Percentiles rank a stretch among this genome's conserved stretches.
Conservation (phyloP, 805 yeast genomes). For the Zygoascus ofunaensis region DNA sequence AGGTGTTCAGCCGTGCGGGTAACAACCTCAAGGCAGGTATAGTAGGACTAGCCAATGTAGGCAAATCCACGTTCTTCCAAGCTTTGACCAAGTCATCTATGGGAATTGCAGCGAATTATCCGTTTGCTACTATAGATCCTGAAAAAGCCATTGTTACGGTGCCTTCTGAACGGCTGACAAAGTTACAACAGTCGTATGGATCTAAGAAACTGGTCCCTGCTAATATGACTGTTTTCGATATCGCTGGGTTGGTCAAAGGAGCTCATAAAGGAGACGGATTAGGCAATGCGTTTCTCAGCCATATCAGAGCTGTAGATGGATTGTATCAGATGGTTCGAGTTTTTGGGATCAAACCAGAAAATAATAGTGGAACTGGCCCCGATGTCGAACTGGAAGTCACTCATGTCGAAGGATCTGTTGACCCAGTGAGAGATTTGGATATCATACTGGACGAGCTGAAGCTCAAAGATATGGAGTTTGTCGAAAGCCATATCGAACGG, state of each 20-base stretch:
- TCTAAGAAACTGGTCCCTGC: conserved; percentile 90
- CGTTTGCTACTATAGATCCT: conserved; percentile 96
- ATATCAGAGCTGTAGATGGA: conserved; percentile 65
- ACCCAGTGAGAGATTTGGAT: conserved; percentile 54
- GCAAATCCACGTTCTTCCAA: conserved; percentile 96
- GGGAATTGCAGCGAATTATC: conserved; percentile 96
- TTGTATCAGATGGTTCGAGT: conserved; percentile 60
- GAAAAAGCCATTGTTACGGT: conserved; percentile 96
- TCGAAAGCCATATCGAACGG: conserved; percentile 48
- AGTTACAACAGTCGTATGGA: conserved; percentile 57
- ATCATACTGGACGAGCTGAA: conserved; percentile 58
- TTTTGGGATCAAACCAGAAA: conserved; percentile 51
- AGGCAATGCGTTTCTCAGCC: conserved; percentile 63
- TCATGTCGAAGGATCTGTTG: conserved; percentile 55
- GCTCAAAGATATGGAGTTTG: conserved; percentile 57
- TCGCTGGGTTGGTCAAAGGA: conserved; percentile 97
- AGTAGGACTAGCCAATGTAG: conserved; percentile 87
- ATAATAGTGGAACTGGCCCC: conserved; percentile 14
- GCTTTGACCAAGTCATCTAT: conserved; percentile 87
- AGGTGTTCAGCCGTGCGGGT: conserved; percentile 28
- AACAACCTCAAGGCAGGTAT: conserved; percentile 66
- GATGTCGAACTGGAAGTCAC: conserved; percentile 39
- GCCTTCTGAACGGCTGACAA: conserved; percentile 82
- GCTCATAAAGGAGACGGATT: conserved; percentile 95
- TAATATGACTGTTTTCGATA: conserved; percentile 84